Base-by-base conservation (phyloP, 139 green algal genomes). In the Chlorella sorokiniana region DNA sequence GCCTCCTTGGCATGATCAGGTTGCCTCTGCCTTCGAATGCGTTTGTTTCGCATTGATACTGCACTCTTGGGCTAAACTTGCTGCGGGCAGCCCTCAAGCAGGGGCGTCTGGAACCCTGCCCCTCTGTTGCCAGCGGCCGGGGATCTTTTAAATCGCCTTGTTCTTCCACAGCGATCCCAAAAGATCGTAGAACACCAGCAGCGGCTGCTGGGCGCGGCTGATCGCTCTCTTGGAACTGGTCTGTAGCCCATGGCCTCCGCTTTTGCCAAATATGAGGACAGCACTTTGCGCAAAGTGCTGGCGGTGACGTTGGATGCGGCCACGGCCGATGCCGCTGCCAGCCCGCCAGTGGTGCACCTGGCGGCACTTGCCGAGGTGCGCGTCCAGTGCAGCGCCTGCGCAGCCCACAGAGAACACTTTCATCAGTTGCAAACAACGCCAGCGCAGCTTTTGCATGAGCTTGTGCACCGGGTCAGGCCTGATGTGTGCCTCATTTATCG, bases 311-410 rank as follows among this genome's bases (percentile, higher is more conserved):
- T 94, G 38, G 42, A 80, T 10, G 29, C 72, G 3, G 29, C 63
- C 8, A 18, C 72, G 29, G 73, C 79, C 1, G 48, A 81, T 38
- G 23, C 51, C 2, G 61, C 51, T 16, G 84, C 76, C 7, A 54
- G 72, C 16, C 84, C 85, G 10, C 86, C 88, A 1, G 85, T 93
- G 27, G 33, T 93, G 38, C 71, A 84, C 62, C 83, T 94, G 35
- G 45, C 63, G 31, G 76, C 37, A 5, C 70, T 93, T 40, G 81
- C 85, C 2, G 10, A 91, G 89, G 91, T 90, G 70, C 71, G 84
- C 31, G 4, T 56, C 14, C 14, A 16, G 48, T 16, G 68, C 45
- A 4, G 27, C n/a, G 14, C 48, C 48, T 56, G 14, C 48, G 16
- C 48, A 56, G 14, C 9, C 42, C 42, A 63, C 33, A 10, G 18